Conservation (phyloP, 805 yeast genomes). For the Millerozyma acaciae region DNA sequence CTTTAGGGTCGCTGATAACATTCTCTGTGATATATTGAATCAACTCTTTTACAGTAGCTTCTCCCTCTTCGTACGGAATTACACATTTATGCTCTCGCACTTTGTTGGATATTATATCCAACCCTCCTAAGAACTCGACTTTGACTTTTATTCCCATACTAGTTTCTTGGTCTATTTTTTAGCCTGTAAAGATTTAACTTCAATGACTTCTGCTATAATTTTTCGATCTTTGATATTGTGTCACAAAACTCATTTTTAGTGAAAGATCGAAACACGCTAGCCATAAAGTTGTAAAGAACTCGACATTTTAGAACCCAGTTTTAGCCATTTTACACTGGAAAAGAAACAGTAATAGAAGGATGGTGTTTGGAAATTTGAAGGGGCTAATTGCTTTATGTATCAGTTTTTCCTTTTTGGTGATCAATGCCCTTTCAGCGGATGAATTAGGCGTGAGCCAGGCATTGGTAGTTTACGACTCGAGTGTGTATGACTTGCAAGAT, state of each 20-base stretch:
- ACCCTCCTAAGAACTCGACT: slow-evolving; percentile 64
- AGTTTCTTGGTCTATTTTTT: too few species aligned
- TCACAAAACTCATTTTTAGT: slow-evolving; percentile 1
- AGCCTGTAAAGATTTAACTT: too few species aligned
- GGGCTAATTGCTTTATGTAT: too few species aligned
- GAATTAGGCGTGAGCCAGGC: slow-evolving; percentile 11
- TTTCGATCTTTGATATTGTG: too few species aligned
- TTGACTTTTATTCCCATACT: slow-evolving; percentile 31
- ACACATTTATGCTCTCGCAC: slow-evolving; percentile 50
- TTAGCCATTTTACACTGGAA: too few species aligned
- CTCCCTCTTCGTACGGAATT: slow-evolving; percentile 41
- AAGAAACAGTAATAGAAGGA: too few species aligned
- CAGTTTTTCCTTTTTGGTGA: slow-evolving; percentile 1
- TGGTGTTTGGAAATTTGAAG: too few species aligned
- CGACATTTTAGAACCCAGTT: too few species aligned
- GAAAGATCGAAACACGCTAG: slow-evolving; percentile 5
- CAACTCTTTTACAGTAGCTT: slow-evolving; percentile 47
- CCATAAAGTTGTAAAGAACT: too few species aligned
- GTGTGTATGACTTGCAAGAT: slow-evolving; percentile 16
- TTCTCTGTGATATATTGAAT: slow-evolving; percentile 50
- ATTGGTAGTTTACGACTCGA: slow-evolving; percentile 34
- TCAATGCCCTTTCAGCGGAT: slow-evolving; percentile 6
- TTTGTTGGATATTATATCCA: slow-evolving; percentile 71
- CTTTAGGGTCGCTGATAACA: slow-evolving; percentile 58
- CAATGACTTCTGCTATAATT: too few species aligned